Conservation (phyloP, 208 protist genomes). For the Leptomonas seymouri region DNA sequence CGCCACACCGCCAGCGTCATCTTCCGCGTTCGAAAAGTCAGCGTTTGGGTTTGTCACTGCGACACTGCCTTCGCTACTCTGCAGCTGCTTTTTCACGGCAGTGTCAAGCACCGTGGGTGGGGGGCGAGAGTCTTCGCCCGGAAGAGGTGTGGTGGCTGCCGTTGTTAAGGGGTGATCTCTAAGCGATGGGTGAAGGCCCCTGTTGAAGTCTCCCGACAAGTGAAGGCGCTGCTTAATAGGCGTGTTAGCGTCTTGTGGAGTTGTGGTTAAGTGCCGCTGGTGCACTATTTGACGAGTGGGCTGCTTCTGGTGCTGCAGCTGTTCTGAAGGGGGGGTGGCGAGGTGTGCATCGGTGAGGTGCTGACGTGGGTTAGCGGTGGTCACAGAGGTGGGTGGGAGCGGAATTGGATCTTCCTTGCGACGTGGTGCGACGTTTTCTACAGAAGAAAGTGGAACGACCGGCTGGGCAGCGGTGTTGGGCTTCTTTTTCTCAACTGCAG, state of each 20-base stretch:
- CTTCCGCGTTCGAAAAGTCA: background rate
- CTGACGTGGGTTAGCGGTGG: conserved; percentile 30
- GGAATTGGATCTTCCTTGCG: background rate
- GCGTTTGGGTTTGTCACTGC: background rate
- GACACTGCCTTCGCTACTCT: background rate
- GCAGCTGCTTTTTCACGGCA: conserved; percentile 5
- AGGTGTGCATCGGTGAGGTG: conserved; percentile 9
- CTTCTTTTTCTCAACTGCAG: background rate
- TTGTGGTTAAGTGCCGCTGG: background rate
- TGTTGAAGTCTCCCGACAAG: background rate
- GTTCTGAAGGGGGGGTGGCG: background rate
- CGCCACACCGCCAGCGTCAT: background rate
- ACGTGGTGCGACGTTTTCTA: conserved; percentile 10
- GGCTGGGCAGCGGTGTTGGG: background rate
- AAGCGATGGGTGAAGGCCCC: too few species aligned
- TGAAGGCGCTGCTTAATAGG: background rate
- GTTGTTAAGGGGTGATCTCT: too few species aligned
- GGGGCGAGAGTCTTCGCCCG: background rate
- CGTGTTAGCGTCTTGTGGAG: background rate
- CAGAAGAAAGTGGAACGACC: conserved; percentile 4
- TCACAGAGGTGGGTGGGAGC: conserved; percentile 16
- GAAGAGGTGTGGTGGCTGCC: background rate
- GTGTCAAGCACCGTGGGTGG: conserved; percentile 8
- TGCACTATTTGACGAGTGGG: too few species aligned
- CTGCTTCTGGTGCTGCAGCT: background rate